A percentile compares a stretch with the other conserved stretches of the same genome.
Conservation (phyloP, 1,284 basidiomycete species). For the Fomes fomentarius region DNA sequence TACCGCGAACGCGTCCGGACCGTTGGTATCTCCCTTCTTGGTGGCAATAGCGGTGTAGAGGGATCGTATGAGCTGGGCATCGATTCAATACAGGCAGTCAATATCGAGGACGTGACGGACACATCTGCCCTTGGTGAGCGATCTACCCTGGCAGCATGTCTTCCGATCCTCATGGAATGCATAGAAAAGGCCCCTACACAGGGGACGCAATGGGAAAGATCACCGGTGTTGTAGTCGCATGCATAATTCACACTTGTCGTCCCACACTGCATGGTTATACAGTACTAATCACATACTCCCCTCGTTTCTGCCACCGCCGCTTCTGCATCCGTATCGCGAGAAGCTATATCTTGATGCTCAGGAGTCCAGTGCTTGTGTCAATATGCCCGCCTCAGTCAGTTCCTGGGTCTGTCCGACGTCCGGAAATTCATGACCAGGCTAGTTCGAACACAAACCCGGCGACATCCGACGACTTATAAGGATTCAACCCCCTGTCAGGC, state of each 20-base stretch:
- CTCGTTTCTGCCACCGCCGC: neutral
- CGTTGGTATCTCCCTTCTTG: conserved; percentile 83
- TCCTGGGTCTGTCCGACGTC: too few relatives aligned
- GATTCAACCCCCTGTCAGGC: too few relatives aligned
- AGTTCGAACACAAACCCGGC: neutral
- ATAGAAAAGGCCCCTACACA: too few relatives aligned
- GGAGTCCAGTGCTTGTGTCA: too few relatives aligned
- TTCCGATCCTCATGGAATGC: neutral
- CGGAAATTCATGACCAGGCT: too few relatives aligned
- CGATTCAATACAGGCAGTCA: conserved; percentile 66
- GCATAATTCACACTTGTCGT: neutral
- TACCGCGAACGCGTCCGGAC: conserved; percentile 75
- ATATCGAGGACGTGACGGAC: conserved; percentile 52
- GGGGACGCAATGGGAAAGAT: conserved; percentile 34
- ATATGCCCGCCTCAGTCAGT: too few relatives aligned
- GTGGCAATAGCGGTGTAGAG: conserved; percentile 72
- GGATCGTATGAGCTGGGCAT: conserved; percentile 79
- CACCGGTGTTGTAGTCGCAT: conserved; percentile 14
- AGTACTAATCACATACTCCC: neutral
- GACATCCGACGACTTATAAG: neutral
- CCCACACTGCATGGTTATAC: neutral
- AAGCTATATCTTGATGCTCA: too few relatives aligned
- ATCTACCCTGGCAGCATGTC: neutral
- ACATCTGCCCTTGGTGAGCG: conserved; percentile 39
- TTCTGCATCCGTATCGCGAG: neutral